A percentile compares a stretch with the other conserved stretches of the same genome.
Evolutionary conservation across 176 grass and related monocot genomes (phyloP).

Genomic region (Cenchrus fungigraminus): DNA sequence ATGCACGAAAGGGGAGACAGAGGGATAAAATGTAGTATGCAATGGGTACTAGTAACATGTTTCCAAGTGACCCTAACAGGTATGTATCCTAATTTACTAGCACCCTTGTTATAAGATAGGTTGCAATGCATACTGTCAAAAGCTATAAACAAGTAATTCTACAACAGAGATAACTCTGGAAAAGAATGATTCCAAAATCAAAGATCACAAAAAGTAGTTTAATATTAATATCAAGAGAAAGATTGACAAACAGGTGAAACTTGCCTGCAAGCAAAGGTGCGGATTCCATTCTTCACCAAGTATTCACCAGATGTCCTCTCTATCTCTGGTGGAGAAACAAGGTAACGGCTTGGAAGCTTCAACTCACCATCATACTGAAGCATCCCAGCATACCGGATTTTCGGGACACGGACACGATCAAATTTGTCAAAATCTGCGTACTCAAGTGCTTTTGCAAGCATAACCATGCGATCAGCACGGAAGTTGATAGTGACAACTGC

Average conservation of each 20-base stretch:
- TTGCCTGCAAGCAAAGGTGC: conserved; percentile 99
- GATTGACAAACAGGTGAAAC: conserved; percentile 38
- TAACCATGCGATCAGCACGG: conserved; percentile 94
- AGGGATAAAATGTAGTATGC: background rate
- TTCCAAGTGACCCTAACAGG: background rate
- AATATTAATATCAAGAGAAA: background rate
- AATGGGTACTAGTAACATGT: background rate
- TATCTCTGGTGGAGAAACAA: conserved; percentile 93
- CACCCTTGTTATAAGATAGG: background rate
- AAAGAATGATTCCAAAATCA: conserved; percentile 7
- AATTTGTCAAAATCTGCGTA: conserved; percentile 94
- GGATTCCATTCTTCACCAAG: conserved; percentile 93
- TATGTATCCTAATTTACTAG: background rate
- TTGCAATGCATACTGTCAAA: background rate
- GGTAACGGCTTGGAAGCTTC: conserved; percentile 73
- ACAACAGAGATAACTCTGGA: background rate
- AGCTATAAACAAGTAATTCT: background rate
- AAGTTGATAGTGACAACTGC: conserved; percentile 97
- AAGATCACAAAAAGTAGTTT: background rate
- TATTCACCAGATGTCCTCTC: conserved; percentile 98
- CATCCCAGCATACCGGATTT: conserved; percentile 94
- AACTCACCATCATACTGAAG: conserved; percentile 98
- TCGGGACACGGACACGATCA: conserved; percentile 84
- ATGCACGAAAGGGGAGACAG: background rate
- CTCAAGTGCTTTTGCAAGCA: conserved; percentile 93